Conservation (phyloP, 2,329 filamentous ascomycete genomes). For the Ophiostoma himal-ulmi region DNA sequence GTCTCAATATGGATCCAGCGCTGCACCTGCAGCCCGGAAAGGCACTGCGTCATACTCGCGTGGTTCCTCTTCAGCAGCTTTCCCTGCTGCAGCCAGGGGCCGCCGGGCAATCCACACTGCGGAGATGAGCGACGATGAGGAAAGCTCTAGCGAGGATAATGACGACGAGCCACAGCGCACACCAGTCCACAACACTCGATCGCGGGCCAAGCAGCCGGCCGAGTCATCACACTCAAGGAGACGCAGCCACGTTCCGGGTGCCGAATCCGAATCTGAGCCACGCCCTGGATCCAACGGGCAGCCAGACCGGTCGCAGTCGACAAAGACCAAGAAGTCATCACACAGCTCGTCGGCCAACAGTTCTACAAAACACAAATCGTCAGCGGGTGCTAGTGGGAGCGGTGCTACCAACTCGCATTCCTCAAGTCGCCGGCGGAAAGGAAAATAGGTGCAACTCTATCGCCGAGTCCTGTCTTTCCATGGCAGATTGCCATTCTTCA, state of each 20-base stretch:
- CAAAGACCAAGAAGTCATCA: constrained; percentile 28
- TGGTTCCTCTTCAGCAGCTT: constrained; percentile 26
- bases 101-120: constrained; percentile 30
- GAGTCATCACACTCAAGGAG: constrained; percentile 13
- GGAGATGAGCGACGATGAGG: constrained; percentile 26
- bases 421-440: constrained; percentile 23
- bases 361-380: constrained; percentile 20
- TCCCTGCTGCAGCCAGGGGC: constrained; percentile 33
- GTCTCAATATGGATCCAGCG: constrained; percentile 28
- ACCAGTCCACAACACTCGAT: constrained; percentile 24
- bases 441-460: constrained; percentile 14
- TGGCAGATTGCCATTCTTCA: not conserved
- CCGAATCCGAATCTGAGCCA: constrained; percentile 21
- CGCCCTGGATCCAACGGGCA: constrained; percentile 25
- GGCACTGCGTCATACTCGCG: constrained; percentile 11
- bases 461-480: not conserved
- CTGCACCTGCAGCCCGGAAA: constrained; percentile 29
- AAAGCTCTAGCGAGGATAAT: constrained; percentile 27
- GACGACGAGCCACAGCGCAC: constrained; percentile 22
- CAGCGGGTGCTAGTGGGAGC: constrained; percentile 16
- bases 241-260: constrained; percentile 36
- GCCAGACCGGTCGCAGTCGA: constrained; percentile 16
- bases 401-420: constrained; percentile 8
- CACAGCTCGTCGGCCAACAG: constrained; percentile 19
- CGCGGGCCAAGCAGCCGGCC: constrained; percentile 19